Percentiles rank a stretch among this genome's conserved stretches.
Conservation (phyloP, 2,329 filamentous ascomycete genomes). For the Lachnellula willkommii region DNA sequence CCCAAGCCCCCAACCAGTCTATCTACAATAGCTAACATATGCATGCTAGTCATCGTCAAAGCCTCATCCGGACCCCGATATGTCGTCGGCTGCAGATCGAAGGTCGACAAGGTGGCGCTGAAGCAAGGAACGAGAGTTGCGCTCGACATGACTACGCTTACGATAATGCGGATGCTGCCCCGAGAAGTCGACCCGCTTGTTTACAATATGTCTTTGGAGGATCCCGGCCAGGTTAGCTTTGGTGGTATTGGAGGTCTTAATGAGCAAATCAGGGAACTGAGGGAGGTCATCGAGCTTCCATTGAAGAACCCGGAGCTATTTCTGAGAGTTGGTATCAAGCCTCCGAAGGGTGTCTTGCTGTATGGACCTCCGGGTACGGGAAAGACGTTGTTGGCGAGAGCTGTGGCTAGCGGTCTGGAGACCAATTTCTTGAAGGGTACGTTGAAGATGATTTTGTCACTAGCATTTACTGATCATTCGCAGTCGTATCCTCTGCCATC, state of each 20-base stretch:
- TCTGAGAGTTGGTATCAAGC: constrained; percentile 94
- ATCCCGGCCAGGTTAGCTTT: constrained; percentile 96
- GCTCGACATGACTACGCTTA: constrained; percentile 98
- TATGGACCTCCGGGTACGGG: constrained; percentile 96
- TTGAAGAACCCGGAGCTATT: constrained; percentile 99
- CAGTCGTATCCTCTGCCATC: constrained; percentile 96
- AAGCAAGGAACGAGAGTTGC: constrained; percentile 98
- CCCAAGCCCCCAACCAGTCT: neutral
- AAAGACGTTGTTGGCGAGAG: constrained; percentile 90
- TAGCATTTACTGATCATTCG: constrained; percentile 13
- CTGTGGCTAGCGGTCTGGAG: constrained; percentile 91
- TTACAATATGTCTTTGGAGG: constrained; percentile 99
- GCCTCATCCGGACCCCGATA: constrained; percentile 96
- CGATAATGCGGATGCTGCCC: constrained; percentile 99
- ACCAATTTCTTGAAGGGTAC: constrained; percentile 97
- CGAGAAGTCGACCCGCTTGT: constrained; percentile 97
- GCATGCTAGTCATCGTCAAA: constrained; percentile 81
- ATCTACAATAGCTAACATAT: constrained; percentile 17
- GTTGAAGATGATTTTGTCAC: constrained; percentile 20
- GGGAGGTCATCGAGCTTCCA: constrained; percentile 95
- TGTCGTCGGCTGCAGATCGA: constrained; percentile 95
- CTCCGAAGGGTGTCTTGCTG: constrained; percentile 91
- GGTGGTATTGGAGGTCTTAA: constrained; percentile 96
- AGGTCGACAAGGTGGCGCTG: constrained; percentile 94
- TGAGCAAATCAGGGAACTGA: constrained; percentile 93